Evolutionary conservation across 371 early-diverging fungal genomes (phyloP), one percentile per base, ranked within the genome.

Genomic region (Thermomucor indicae-seudaticae): DNA sequence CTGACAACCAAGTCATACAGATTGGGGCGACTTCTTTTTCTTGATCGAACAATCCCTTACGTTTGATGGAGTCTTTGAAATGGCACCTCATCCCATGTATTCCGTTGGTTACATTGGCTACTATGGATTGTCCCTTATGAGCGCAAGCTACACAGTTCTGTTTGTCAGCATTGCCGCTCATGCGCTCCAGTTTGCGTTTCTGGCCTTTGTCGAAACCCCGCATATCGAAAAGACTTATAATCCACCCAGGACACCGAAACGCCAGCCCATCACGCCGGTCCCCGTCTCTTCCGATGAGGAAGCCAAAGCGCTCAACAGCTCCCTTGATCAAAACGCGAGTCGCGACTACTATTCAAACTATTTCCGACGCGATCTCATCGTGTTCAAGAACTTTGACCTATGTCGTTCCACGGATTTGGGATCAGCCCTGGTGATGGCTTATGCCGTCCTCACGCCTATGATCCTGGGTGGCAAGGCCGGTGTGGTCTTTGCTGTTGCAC

Each of bases 11-110:
- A n/a, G 14, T 10, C 37, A 24, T 32, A 23, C 64, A 90, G 90
- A 97, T 67, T 96, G 97, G 97, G 98, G 97, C 32, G 96, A 96
- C 65, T 97, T 97, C 67, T 97, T 96, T 81, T 96, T 96, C 67
- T 72, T 93, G 50, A 80, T 93, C 30, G 90, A 92, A 44, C 86
- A 89, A 57, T 83, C 87, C 10, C 69, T 93, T 40, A 92, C 91
- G 0, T 93, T 93, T 60, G 92, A 95, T 67, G 94, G 95, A 25
- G 93, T 93, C 0, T 96, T 95, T 66, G 96, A 95, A 62, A 87
- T 93, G 87, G 95, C 93, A 0, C 97, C 97, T 20, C 98, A 97
- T 58, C 98, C 98, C 1, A 96, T 96, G 96, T 97, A 97, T 69
- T 93, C 95, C 8, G 88, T 97, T 29, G 98, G 98, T 0, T 97